phyloP scores from a whole-genome alignment of 306 rosid species.

The Quercus gilva region DNA sequence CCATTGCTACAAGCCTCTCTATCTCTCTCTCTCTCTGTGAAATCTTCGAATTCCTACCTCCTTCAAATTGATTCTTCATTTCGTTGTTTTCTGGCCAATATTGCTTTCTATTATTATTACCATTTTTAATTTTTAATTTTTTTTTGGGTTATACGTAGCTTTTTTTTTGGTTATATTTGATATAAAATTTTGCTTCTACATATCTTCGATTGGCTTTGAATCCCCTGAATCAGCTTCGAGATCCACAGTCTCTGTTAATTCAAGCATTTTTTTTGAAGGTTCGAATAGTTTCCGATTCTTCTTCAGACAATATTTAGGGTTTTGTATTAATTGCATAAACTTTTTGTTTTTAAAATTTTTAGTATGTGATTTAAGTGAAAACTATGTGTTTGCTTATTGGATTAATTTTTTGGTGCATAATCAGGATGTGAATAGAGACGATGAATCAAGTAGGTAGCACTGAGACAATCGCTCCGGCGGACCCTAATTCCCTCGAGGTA shows the following conservation, averaged over 20 bases:
- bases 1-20: not conserved
- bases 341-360: not conserved
- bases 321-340: constrained; percentile 26
- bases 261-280: constrained; percentile 39
- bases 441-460: constrained; percentile 75
- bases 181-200: constrained; percentile 39
- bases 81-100: constrained; percentile 26
- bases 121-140: not conserved
- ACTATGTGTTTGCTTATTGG: not conserved
- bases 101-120: constrained; percentile 24
- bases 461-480: constrained; percentile 61
- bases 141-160: not conserved
- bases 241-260: not conserved
- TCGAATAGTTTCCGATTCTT: constrained; percentile 19
- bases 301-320: constrained; percentile 50
- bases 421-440: constrained; percentile 51
- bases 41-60: constrained; percentile 10
- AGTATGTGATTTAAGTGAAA: not conserved
- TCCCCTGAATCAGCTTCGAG: constrained; percentile 18
- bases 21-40: not conserved
- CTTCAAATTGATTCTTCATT: not conserved
- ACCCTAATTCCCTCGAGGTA: constrained; percentile 71
- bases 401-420: constrained; percentile 7
- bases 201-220: constrained; percentile 27
- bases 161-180: constrained; percentile 8